Evolutionary conservation across 306 rosid genomes (phyloP), one percentile per base, ranked within the genome.

Genomic region (Inga laurina): DNA sequence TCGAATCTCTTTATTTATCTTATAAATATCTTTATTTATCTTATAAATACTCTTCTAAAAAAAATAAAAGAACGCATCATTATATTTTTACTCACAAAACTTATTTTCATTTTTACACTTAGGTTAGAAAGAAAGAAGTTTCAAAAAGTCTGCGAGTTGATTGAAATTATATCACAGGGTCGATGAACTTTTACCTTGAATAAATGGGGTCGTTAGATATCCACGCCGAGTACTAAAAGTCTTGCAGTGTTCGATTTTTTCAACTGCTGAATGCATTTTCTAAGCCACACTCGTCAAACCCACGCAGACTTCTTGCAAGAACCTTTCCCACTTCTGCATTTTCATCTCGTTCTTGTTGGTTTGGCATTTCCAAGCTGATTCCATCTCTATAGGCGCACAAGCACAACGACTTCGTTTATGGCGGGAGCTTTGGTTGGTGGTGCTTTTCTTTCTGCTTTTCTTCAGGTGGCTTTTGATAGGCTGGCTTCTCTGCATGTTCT

Each of bases 391-490:
- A 24, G 8, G 24, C 9, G 22, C 22, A 52, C 11, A 56, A 56
- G n/a, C 48, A 11, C 24, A 67, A 27, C 32, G 8, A 14, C 21
- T 24, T 21, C 54, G 13, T 41, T n/a, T 62, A 84, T 79, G 83
- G 87, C 87, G 1, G 52, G 0, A 5, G 86, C 45, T n/a, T 41
- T 79, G 18, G 45, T 74, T n/a, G 83, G 83, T 13, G 56, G 80
- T 32, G 76, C 86, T 64, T 32, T 85, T 77, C 79, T 81, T 64
- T 81, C 83, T 41, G 78, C 85, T 32, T 66, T 81, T 39, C 69
- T 89, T 41, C 30, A 75, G 30, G 85, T 39, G 10, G 49, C 80
- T 3, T 83, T 84, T 46, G 77, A 75, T 1, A 75, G 22, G 79
- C n/a, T 85, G 32, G 72, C 85, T 46, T 82, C 86, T 78, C 41